Evolutionary conservation across 257 asterid genomes (phyloP).

Genomic region (Echites panduratus): DNA sequence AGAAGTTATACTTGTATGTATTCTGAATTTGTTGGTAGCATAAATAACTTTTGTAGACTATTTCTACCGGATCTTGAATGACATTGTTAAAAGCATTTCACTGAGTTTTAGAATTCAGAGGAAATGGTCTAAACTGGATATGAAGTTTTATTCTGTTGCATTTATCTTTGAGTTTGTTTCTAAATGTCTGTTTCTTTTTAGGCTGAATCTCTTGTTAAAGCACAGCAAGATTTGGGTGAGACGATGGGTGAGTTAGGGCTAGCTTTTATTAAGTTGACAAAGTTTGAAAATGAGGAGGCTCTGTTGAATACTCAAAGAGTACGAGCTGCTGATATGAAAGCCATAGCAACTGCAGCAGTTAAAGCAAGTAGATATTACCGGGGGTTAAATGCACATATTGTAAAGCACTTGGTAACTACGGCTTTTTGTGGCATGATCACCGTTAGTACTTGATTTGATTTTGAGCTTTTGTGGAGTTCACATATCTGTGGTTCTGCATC

Average conservation of each 20-base stretch:
- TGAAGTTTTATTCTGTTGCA: background rate
- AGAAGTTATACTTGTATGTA: background rate
- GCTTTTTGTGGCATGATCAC: constrained; percentile 2
- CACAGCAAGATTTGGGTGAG: constrained; percentile 86
- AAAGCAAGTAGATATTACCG: constrained; percentile 83
- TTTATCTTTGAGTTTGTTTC: constrained; percentile 1
- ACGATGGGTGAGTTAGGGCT: constrained; percentile 89
- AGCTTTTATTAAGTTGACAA: constrained; percentile 73
- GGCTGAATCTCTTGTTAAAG: constrained; percentile 90
- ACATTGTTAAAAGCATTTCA: background rate
- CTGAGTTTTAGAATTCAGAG: background rate
- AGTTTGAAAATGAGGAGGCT: constrained; percentile 82
- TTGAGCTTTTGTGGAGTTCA: background rate
- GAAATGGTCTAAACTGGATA: background rate
- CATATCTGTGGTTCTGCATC: background rate
- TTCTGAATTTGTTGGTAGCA: background rate
- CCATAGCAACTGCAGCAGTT: constrained; percentile 78
- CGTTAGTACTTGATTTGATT: constrained; percentile 4
- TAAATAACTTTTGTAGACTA: background rate
- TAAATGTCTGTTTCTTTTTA: constrained; percentile 19
- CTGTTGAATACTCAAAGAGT: constrained; percentile 51
- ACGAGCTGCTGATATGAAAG: constrained; percentile 79
- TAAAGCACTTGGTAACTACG: constrained; percentile 73
- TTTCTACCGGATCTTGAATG: background rate
- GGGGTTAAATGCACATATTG: constrained; percentile 62